Evolutionary conservation across 2,329 filamentous ascomycete species (phyloP).

Genomic region (Trichoderma koningii): DNA sequence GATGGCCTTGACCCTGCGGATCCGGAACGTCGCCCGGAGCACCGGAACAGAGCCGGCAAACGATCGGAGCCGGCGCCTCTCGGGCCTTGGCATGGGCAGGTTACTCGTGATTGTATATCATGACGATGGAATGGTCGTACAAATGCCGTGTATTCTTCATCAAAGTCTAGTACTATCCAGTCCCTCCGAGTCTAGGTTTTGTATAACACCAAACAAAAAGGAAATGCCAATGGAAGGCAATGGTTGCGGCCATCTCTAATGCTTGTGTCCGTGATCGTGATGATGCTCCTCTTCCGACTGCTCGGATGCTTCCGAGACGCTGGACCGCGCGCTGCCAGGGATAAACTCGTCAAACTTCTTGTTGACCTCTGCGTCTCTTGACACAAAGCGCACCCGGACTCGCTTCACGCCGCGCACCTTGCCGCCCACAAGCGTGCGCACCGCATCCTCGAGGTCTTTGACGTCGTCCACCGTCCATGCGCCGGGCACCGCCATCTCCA

Average conservation of each 20-base stretch:
- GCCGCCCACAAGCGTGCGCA: constrained; percentile 71
- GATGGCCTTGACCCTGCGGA: too few relatives aligned
- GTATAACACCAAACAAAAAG: neutral
- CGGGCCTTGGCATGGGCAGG: too few relatives aligned
- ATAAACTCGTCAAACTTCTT: constrained; percentile 79
- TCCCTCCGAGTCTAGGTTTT: constrained; percentile 1
- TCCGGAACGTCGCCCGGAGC: too few relatives aligned
- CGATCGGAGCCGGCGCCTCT: too few relatives aligned
- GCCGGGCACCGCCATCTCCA: constrained; percentile 79
- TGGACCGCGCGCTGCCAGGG: constrained; percentile 62
- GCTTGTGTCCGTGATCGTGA: constrained; percentile 39
- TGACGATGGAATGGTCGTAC: neutral
- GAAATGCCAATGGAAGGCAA: neutral
- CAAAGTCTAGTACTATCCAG: constrained; percentile 7
- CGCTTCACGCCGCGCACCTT: constrained; percentile 83
- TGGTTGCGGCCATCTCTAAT: constrained; percentile 34
- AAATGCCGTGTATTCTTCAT: constrained; percentile 2
- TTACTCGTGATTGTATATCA: too few relatives aligned
- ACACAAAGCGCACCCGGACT: constrained; percentile 81
- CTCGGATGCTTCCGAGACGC: constrained; percentile 47
- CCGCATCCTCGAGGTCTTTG: constrained; percentile 68
- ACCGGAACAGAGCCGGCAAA: too few relatives aligned
- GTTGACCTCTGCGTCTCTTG: constrained; percentile 60
- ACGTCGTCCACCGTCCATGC: constrained; percentile 74
- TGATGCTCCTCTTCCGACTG: constrained; percentile 46